Evolutionary conservation across 2,329 filamentous ascomycete species (phyloP).

Genomic region (Microcera coccophila): DNA sequence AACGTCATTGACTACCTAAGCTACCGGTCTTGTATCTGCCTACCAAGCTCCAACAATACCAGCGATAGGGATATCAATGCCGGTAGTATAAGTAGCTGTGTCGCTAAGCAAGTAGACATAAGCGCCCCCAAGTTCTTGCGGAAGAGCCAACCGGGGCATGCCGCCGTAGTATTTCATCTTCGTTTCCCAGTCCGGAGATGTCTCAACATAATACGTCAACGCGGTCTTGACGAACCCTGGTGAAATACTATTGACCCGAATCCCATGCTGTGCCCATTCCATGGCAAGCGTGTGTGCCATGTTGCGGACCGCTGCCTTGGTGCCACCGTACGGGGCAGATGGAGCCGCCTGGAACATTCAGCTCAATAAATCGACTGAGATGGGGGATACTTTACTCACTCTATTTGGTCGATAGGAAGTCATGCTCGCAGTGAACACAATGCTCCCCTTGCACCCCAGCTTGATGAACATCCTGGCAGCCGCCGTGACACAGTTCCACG

Average conservation of each 20-base stretch:
- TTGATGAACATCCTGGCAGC: constrained; percentile 41
- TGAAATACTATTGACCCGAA: constrained; percentile 25
- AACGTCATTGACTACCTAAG: no score
- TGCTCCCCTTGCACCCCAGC: constrained; percentile 32
- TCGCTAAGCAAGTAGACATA: constrained; percentile 56
- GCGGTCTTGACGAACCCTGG: constrained; percentile 34
- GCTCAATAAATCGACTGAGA: not conserved
- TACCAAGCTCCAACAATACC: constrained; percentile 22
- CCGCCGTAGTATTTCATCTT: constrained; percentile 57
- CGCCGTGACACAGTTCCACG: constrained; percentile 44
- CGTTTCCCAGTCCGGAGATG: constrained; percentile 51
- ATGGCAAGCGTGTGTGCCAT: constrained; percentile 40
- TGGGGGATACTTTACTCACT: constrained; percentile 14
- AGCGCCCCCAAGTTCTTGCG: constrained; percentile 52
- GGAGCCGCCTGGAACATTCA: constrained; percentile 5
- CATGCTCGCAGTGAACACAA: constrained; percentile 47
- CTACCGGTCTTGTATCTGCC: no score
- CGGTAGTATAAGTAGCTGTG: constrained; percentile 47
- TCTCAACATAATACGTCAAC: constrained; percentile 49
- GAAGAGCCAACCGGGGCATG: constrained; percentile 51
- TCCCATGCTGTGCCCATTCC: constrained; percentile 45
- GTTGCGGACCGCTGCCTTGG: constrained; percentile 41
- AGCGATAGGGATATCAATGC: constrained; percentile 43
- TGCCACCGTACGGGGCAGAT: constrained; percentile 44
- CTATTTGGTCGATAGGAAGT: constrained; percentile 46